Conservation (phyloP, 192 early-diverging fungal species). For the Mortierella claussenii region DNA sequence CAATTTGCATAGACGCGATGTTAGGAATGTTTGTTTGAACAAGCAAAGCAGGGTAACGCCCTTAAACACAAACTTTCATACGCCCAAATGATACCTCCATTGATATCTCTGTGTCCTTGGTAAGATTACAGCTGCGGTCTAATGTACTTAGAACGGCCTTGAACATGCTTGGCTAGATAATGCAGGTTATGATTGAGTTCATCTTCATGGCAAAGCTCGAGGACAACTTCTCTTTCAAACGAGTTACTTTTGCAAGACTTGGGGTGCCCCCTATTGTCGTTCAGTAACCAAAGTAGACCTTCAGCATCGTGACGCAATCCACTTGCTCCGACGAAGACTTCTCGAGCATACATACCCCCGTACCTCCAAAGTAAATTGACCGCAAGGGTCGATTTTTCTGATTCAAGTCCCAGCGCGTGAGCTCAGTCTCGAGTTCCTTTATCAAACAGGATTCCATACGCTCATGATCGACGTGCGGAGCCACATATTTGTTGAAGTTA, state of each 20-base stretch:
- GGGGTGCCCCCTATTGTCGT: slow-evolving; percentile 57
- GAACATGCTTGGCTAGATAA: slow-evolving; percentile 54
- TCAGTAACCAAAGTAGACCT: no score
- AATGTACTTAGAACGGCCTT: slow-evolving; percentile 48
- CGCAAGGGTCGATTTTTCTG: slow-evolving; percentile 40
- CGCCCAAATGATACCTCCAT: no score
- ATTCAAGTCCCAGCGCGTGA: slow-evolving; percentile 41
- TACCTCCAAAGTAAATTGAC: slow-evolving; percentile 66
- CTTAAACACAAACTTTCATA: no score
- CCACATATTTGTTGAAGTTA: slow-evolving; percentile 69
- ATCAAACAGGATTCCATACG: slow-evolving; percentile 54
- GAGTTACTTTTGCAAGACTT: slow-evolving; percentile 48
- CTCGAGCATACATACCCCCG: no score
- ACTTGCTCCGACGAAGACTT: no score
- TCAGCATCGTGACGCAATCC: no score
- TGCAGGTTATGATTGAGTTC: background rate
- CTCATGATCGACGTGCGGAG: slow-evolving; percentile 57
- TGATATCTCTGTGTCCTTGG: slow-evolving; percentile 56
- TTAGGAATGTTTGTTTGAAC: background rate
- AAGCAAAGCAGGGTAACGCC: no score
- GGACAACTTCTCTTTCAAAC: background rate
- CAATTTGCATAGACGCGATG: background rate
- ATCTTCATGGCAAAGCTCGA: no score
- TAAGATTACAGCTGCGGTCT: slow-evolving; percentile 29
- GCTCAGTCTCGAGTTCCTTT: slow-evolving; percentile 51